Evolutionary conservation across 1,139 yeast genomes (phyloP), one percentile per base, ranked within the genome.

Genomic region (Candida sp.): DNA sequence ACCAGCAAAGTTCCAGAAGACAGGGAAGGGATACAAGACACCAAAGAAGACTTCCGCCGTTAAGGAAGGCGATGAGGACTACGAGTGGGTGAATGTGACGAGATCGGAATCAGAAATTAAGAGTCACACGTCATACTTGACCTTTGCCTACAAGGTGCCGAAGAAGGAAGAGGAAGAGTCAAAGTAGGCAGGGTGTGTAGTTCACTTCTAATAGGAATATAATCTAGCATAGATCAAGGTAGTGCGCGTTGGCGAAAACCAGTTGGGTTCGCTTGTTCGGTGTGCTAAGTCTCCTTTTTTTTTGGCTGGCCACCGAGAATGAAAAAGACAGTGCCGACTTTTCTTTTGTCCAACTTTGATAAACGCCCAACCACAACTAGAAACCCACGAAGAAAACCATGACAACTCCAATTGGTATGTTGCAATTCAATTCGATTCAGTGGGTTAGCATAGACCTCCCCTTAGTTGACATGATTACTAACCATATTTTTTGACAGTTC

Each of bases 41-140:
- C 93, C 94, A 73, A 98, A 98, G 5, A 88, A 85, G 63, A 93
- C 94, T 5, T 70, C 76, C 52, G 80, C 97, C 59, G 80, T 96
- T 39, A 83, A 80, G 60, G 98, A 93, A 70, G 99, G 99, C 47
- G 98, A 94, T 62, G 83, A 77, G 7, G 79, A 79, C 5, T 94
- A 77, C 68, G 73, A 81, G 34, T 96, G 99, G 99, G 75, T 79
- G 54, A 80, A 90, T 57, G 96, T 93, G 26, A 85, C 97, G 12
- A 86, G 85, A 64, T 76, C 88, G 3, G 99, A 94, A 66, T 63
- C 85, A 3, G 98, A 94, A 63, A 78, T 94, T 62, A 94, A 93
- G 70, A 88, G 93, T 25, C 99, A 96, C 60, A 96, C 99, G 0
- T 91, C 98, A 0, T 96, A 91, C 65, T 74, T 96, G 64, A 91